Evolutionary conservation across 1,139 yeast genomes (phyloP), one percentile per base, ranked within the genome.

Genomic region (Protomyces inouyei): DNA sequence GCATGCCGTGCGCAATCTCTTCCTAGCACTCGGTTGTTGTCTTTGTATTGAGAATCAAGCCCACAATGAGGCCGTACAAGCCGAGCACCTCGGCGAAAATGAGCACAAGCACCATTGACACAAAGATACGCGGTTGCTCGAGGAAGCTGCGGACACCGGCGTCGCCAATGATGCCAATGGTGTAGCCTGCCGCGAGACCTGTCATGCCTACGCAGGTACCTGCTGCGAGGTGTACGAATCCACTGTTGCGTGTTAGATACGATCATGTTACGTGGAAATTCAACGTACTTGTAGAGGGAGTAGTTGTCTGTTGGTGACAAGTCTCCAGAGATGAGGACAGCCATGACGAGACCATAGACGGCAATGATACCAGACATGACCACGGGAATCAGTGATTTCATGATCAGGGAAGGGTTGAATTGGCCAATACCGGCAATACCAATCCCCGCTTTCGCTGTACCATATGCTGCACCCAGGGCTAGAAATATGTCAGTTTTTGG

Each of bases 331-430:
- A 95, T 93, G 76, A 95, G 83, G 68, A 95, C 99, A 28, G 97
- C 87, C 68, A 95, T 98, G 68, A 95, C 98, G 76, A 95, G 83
- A 65, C 99, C 99, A 77, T 95, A 95, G 80, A 95, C 95, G 77
- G 98, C 97, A 79, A 95, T 88, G 76, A 95, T 95, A 88, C 99
- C 99, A 69, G 98, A 96, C 97, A 95, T 92, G 80, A 95, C 87
- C 72, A 95, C 98, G 68, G 98, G 98, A 70, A 95, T 95, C 74
- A 88, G 57, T 55, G 71, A 72, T 64, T 73, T 71, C 76, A 73
- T 74, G 67, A 74, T 73, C 65, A 74, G 66, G 43, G 73, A 75
- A 14, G 76, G 76, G 64, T 72, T 70, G 67, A 74, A 74, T 64
- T 72, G 72, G 68, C 77, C 76, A 68, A 75, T 72, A 91, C 95